Conservation (phyloP, 495 filamentous ascomycete species). For the Hamigera avellanea region DNA sequence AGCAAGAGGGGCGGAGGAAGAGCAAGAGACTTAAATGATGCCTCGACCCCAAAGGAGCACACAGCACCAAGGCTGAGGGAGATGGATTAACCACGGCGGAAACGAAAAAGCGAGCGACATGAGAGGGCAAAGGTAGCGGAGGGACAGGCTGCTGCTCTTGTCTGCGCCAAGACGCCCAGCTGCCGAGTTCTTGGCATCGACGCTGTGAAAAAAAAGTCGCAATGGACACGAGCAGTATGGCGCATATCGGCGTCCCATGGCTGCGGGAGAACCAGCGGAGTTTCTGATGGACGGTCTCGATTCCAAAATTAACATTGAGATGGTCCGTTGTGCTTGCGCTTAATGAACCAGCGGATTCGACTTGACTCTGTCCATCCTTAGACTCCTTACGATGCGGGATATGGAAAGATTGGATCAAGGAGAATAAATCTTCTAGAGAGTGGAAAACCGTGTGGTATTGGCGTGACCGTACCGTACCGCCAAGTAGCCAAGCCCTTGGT, state of each 20-base stretch:
- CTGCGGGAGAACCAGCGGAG: too few species aligned
- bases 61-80: conserved; percentile 1
- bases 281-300: too few species aligned
- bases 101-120: background rate
- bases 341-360: too few species aligned
- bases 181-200: conserved; percentile 33
- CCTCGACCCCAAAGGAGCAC: too few species aligned
- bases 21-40: background rate
- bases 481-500: conserved; percentile 27
- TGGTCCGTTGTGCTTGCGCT: too few species aligned
- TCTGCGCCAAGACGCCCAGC: conserved; percentile 33
- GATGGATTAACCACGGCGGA: background rate
- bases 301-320: too few species aligned
- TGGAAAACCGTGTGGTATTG: too few species aligned
- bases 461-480: conserved; percentile 16
- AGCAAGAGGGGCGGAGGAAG: conserved; percentile 1
- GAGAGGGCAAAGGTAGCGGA: background rate
- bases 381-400: too few species aligned
- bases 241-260: background rate
- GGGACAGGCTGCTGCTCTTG: conserved; percentile 13
- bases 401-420: too few species aligned
- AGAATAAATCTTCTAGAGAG: too few species aligned
- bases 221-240: background rate
- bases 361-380: too few species aligned
- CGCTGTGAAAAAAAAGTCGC: conserved; percentile 4